Evolutionary conservation across 192 early-diverging fungal genomes (phyloP), one percentile per base, ranked within the genome.

Genomic region (Physocladia obscura): DNA sequence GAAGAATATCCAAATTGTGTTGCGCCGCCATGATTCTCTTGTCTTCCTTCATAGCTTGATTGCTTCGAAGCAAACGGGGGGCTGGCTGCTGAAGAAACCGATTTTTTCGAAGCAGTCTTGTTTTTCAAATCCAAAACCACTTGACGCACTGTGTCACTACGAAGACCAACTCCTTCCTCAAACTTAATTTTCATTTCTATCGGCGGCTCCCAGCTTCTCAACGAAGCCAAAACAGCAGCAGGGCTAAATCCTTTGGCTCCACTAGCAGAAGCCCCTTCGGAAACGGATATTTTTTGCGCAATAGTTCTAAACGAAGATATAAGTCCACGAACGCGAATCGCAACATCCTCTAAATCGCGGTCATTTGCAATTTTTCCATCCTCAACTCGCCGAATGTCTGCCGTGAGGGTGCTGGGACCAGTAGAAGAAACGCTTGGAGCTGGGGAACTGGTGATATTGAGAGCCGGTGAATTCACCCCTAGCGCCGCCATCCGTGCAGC

Each of bases 401-500:
- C 71, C 6, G 55, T 51, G 0, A 67, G 44, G 24, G 65, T 40
- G 31, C 57, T 62, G 2, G 62, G 63, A 22, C 27, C 29, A 11
- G 49, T 26, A 4, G 38, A 34, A 21, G 67, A 34, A 17, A 67
- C 37, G 26, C 37, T 39, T 15, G 61, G 49, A 26, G 62, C n/a
- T 35, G 61, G 3, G 34, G 75, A 13, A 34, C 63, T 19, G 19
- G 40, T 19, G 19, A 75, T 22, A 63, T 61, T 61, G 57, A 70
- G 51, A 5, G 62, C 51, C 1, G 77, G 67, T 35, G 62, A 75
- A 48, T 69, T 57, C 21, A 84, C 57, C n/a, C 82, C 82, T 65
- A 84, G 48, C 4, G 79, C 79, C 17, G 77, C 78, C 82, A 84
- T 84, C 34, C 82, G 58, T 13, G 76, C 78, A 0, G 82, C 82